Base-by-base conservation (phyloP, 2,329 filamentous ascomycete genomes). In the Pseudocercospora vitis region DNA sequence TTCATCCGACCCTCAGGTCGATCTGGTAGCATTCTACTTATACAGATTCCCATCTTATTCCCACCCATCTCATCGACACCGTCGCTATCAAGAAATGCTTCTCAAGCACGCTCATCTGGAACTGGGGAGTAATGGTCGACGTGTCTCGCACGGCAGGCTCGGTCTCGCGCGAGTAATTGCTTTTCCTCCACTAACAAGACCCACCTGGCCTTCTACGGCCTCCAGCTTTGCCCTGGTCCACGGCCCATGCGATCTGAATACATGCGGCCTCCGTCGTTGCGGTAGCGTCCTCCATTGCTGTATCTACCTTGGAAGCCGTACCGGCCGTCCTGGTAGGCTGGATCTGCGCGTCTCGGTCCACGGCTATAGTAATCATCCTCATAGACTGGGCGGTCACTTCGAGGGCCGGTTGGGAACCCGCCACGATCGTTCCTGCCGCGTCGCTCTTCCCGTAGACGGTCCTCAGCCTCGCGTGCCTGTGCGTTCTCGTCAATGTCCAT, bases 401-500 rank as follows among this genome's bases (percentile, higher is more conserved):
- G 57, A 3, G 61, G 61, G 26, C 55, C 57, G 19, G 61, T 57
- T 19, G 61, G 61, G 32, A 60, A 63, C 24, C 50, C 52, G 11
- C 56, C 59, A 28, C 63, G 62, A 32, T 65, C 62, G 46, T 48
- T 48, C 23, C 46, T 33, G 24, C 63, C 63, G 21, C 67, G 63
- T 24, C 66, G 65, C 54, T 69, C 64, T 33, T 69, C 67, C 24
- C 67, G 66, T 29, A 63, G 48, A 44, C 66, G 60, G 54, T 70
- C 58, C 53, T 66, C 56, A 9, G 58, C 58, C 51, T 64, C 64
- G 39, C 68, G 67, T 21, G 63, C 58, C 40, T 59, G 58, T 26
- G 61, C 61, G 28, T 67, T 62, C 19, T 70, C 64, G 57, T 74
- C 72, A 3, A 78, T 59, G 6, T 78, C 74, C 76, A 78, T 78